phyloP scores from a whole-genome alignment of 768 basidiomycete genomes.

The Amanita thiersii region DNA sequence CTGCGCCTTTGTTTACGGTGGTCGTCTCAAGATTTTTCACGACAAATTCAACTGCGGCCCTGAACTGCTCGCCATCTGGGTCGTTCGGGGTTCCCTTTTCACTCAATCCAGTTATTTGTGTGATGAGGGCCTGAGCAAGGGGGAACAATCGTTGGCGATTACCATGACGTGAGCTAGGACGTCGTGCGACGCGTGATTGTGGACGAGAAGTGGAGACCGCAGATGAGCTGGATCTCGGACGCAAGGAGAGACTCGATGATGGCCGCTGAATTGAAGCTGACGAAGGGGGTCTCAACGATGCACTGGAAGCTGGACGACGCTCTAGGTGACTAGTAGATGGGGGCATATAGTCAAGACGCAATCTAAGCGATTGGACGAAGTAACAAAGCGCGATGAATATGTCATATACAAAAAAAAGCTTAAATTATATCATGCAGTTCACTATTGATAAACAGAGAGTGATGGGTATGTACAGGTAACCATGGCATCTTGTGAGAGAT shows the following conservation, averaged over 20 bases:
- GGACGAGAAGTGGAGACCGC: constrained; percentile 23
- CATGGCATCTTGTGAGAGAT: no score
- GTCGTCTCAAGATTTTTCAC: constrained; percentile 52
- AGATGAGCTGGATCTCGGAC: constrained; percentile 28
- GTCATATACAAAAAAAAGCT: no score
- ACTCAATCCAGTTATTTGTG: constrained; percentile 43
- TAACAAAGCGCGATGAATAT: not conserved
- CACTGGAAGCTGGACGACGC: constrained; percentile 30
- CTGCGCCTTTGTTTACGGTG: constrained; percentile 44
- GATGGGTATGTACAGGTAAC: not conserved
- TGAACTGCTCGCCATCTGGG: constrained; percentile 29
- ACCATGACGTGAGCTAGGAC: constrained; percentile 8
- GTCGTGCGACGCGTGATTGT: constrained; percentile 36
- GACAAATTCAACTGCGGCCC: constrained; percentile 44
- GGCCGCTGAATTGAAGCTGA: constrained; percentile 29
- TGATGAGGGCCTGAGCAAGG: constrained; percentile 43
- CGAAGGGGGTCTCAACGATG: constrained; percentile 37
- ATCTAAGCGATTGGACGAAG: not conserved
- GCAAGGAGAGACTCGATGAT: constrained; percentile 20
- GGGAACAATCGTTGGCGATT: constrained; percentile 45
- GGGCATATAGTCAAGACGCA: not conserved
- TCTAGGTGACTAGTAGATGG: constrained; percentile 1
- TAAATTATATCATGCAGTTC: no score
- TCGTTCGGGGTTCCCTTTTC: constrained; percentile 32
- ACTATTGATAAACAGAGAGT: not conserved